Percentiles rank a stretch among this genome's conserved stretches.
Evolutionary conservation across 345 rosid genomes (phyloP).

Genomic region (Lepidium aucheri): DNA sequence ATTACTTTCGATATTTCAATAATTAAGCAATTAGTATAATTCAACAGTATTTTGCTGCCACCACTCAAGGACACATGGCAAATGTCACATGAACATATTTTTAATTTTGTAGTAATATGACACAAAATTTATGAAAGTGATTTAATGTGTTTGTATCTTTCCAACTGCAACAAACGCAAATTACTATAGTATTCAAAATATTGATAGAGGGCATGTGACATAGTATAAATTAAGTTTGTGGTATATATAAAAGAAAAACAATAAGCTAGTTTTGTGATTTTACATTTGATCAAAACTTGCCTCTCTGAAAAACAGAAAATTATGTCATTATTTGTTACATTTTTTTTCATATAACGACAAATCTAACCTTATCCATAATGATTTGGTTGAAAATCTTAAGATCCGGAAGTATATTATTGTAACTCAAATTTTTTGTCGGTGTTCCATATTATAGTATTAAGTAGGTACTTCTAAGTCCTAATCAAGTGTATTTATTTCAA

Average conservation of each 20-base stretch:
- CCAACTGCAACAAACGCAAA: too few relatives aligned
- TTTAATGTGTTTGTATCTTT: too few relatives aligned
- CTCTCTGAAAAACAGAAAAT: neutral
- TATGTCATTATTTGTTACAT: neutral
- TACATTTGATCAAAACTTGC: neutral
- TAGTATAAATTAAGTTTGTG: too few relatives aligned
- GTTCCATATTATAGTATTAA: neutral
- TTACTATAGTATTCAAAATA: too few relatives aligned
- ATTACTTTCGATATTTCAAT: neutral
- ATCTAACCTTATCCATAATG: neutral
- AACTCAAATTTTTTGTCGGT: neutral
- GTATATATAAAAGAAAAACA: too few relatives aligned
- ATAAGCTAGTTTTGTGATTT: neutral
- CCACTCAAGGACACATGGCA: neutral
- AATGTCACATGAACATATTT: neutral
- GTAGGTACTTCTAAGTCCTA: neutral
- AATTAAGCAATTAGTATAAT: neutral
- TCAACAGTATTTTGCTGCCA: neutral
- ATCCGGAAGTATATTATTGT: neutral
- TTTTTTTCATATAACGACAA: neutral
- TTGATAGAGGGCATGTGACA: neutral
- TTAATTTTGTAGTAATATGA: neutral
- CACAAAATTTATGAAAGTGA: neutral
- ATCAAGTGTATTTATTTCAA: neutral
- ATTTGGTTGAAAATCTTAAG: neutral